These are phyloP conservation scores for Paxillus rubicundulus DNA, from an alignment of 768 basidiomycete species.

Conservation along the genomic window DNA sequence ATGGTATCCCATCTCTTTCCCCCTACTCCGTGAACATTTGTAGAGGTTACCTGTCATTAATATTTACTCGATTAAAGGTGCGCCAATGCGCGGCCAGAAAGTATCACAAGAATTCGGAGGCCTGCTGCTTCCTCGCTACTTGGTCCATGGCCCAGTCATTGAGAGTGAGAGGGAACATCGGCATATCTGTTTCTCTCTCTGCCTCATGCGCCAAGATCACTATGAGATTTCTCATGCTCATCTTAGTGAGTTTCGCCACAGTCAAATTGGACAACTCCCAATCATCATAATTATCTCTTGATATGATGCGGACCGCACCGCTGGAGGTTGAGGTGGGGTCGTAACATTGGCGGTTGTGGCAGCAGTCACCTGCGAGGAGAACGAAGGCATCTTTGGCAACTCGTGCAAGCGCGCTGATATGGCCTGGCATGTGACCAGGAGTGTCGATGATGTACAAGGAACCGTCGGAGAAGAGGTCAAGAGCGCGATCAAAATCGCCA, in stretches of 20 bases:
- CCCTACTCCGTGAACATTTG: no score
- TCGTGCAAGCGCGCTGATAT: conserved; percentile 12
- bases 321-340: neutral
- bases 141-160: neutral
- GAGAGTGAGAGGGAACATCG: neutral
- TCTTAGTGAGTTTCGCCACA: neutral
- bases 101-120: neutral
- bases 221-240: neutral
- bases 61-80: neutral
- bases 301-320: conserved; percentile 2
- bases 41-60: no score
- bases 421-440: conserved; percentile 11
- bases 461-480: conserved; percentile 7
- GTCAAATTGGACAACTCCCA: neutral
- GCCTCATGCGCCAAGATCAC: conserved; percentile 6
- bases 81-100: neutral
- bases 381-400: conserved; percentile 9
- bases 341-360: conserved; percentile 9
- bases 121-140: neutral
- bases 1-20: no score
- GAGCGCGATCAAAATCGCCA: conserved; percentile 1
- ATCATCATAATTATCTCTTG: neutral
- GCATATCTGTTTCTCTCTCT: conserved; percentile 4
- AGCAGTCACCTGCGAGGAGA: conserved; percentile 13
- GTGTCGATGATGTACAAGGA: conserved; percentile 5